Evolutionary conservation across 2,329 filamentous ascomycete species (phyloP).

Genomic region (Claviceps maximensis): DNA sequence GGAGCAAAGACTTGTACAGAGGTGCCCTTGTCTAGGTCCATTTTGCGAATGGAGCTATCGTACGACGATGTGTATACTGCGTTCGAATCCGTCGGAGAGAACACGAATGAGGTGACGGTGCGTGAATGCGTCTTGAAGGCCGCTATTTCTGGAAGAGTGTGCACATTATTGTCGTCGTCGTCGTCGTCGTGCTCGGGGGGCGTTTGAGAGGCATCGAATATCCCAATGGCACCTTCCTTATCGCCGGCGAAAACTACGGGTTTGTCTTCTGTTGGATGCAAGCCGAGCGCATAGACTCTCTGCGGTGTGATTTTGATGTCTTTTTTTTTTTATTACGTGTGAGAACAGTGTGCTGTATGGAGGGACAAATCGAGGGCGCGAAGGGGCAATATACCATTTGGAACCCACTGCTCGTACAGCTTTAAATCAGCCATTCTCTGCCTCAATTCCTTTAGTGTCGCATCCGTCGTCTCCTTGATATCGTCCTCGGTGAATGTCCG

Average conservation of each 20-base stretch:
- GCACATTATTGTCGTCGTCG: constrained; percentile 49
- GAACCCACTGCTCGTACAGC: constrained; percentile 73
- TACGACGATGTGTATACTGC: constrained; percentile 78
- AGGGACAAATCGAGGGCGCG: no score
- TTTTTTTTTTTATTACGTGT: constrained; percentile 21
- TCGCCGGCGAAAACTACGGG: constrained; percentile 86
- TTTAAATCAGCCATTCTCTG: constrained; percentile 64
- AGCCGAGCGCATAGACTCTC: constrained; percentile 71
- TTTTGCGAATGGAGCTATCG: constrained; percentile 77
- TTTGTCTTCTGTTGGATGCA: constrained; percentile 80
- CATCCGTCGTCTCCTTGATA: constrained; percentile 64
- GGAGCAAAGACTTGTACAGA: constrained; percentile 76
- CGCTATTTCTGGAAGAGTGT: constrained; percentile 63
- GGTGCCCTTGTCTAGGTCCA: constrained; percentile 69
- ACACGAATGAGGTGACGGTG: constrained; percentile 76
- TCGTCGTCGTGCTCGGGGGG: constrained; percentile 47
- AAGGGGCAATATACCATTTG: constrained; percentile 43
- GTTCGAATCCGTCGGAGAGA: constrained; percentile 59
- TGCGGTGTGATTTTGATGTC: constrained; percentile 88
- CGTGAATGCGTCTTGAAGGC: constrained; percentile 82
- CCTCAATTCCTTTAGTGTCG: constrained; percentile 58
- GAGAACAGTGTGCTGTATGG: neutral
- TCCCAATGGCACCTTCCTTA: constrained; percentile 79
- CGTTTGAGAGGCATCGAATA: constrained; percentile 77
- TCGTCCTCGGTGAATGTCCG: constrained; percentile 80